A percentile compares a stretch with the other conserved stretches of the same genome.
phyloP scores from a whole-genome alignment of 371 early-diverging fungal species.

The Amoeboaphelidium protococcarum region DNA sequence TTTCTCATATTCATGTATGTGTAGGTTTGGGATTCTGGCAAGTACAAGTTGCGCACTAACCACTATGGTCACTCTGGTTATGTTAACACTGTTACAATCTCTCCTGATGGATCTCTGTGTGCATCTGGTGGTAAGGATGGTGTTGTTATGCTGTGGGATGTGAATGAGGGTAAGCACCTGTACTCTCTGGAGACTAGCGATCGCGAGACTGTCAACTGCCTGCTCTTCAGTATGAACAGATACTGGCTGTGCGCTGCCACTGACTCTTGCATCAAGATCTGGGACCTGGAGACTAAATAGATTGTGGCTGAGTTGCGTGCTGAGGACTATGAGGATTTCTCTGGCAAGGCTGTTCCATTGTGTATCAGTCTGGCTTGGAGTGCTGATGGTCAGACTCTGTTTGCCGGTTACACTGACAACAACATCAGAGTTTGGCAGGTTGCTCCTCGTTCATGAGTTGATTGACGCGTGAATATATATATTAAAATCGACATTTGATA shows the following conservation, averaged over 20 bases:
- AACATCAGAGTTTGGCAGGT: slow-evolving; percentile 82
- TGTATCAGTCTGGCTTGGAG: slow-evolving; percentile 92
- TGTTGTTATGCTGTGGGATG: slow-evolving; percentile 95
- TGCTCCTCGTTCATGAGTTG: too few relatives aligned
- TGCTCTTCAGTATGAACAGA: slow-evolving; percentile 96
- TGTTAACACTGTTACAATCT: slow-evolving; percentile 91
- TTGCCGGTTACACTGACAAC: slow-evolving; percentile 94
- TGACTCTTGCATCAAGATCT: slow-evolving; percentile 84
- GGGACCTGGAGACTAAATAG: slow-evolving; percentile 94
- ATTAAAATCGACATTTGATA: too few relatives aligned
- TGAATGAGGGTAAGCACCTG: slow-evolving; percentile 96
- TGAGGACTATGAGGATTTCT: too few relatives aligned
- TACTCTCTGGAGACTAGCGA: slow-evolving; percentile 92
- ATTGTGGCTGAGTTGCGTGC: slow-evolving; percentile 77
- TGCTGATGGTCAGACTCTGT: slow-evolving; percentile 87
- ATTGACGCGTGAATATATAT: too few relatives aligned
- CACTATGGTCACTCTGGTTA: slow-evolving; percentile 94
- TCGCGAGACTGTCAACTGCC: slow-evolving; percentile 79
- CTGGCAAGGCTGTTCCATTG: slow-evolving; percentile 44
- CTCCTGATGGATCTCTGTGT: slow-evolving; percentile 98
- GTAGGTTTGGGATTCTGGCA: slow-evolving; percentile 91
- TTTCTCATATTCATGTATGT: too few relatives aligned
- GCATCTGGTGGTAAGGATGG: slow-evolving; percentile 98
- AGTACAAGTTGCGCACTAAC: slow-evolving; percentile 93
- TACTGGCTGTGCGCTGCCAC: slow-evolving; percentile 99